Evolutionary conservation across 306 rosid species (phyloP).

Genomic region (Neltuma alba): DNA sequence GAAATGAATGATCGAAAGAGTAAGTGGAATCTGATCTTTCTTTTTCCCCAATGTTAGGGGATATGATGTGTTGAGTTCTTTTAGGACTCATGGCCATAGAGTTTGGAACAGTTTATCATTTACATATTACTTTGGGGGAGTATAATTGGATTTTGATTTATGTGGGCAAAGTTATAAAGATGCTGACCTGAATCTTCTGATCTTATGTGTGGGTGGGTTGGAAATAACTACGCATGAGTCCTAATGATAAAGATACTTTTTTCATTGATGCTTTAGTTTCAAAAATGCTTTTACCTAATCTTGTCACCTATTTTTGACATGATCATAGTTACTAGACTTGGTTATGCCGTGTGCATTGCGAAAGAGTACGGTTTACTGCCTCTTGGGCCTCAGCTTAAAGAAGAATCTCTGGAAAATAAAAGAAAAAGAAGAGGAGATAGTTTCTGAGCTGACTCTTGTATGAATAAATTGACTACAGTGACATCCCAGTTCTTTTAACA

Average conservation of each 20-base stretch:
- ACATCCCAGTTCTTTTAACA: constrained; percentile 16
- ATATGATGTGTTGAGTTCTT: background rate
- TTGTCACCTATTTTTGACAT: constrained; percentile 9
- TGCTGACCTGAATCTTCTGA: background rate
- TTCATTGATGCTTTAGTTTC: constrained; percentile 6
- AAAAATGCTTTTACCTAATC: constrained; percentile 2
- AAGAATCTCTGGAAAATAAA: background rate
- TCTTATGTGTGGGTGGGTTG: no score
- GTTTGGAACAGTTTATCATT: background rate
- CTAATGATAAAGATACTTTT: background rate
- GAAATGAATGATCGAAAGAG: constrained; percentile 99
- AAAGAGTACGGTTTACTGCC: background rate
- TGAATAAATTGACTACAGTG: background rate
- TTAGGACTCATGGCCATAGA: background rate
- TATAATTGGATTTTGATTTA: constrained; percentile 6
- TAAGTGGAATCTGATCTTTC: constrained; percentile 47
- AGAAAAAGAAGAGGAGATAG: constrained; percentile 5
- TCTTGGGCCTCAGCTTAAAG: background rate
- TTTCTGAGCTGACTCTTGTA: background rate
- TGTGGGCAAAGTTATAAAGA: background rate
- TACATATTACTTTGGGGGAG: background rate
- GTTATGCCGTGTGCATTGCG: background rate
- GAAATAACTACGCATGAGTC: background rate
- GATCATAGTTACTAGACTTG: background rate
- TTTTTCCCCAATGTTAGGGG: background rate